phyloP scores from a whole-genome alignment of 1,284 basidiomycete genomes.

The Exsudoporus floridanus region DNA sequence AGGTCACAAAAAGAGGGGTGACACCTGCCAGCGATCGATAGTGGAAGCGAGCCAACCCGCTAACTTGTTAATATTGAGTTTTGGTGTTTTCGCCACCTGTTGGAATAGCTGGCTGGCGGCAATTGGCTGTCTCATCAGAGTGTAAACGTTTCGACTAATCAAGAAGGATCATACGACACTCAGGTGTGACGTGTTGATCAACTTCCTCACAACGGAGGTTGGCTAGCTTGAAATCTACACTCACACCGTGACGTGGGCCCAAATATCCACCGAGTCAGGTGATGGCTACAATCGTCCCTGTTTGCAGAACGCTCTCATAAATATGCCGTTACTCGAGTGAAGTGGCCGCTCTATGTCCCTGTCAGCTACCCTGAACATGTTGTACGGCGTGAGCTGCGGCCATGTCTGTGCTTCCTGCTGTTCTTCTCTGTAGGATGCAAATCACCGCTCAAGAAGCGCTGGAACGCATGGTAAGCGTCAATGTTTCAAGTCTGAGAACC shows the following conservation, averaged over 20 bases:
- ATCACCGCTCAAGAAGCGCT: background rate
- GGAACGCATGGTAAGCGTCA: background rate
- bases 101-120: background rate
- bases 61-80: background rate
- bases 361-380: background rate
- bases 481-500: background rate
- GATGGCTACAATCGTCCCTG: constrained; percentile 12
- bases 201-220: background rate
- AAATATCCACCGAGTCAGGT: constrained; percentile 3
- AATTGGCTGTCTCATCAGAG: background rate
- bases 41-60: too few species aligned
- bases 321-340: background rate
- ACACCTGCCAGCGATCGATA: background rate
- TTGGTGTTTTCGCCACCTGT: background rate
- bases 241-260: constrained; percentile 1
- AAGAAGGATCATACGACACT: background rate
- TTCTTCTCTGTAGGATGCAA: background rate
- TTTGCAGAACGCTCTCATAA: background rate
- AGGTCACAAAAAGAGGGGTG: background rate
- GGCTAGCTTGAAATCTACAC: background rate
- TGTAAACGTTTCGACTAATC: too few species aligned
- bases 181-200: background rate
- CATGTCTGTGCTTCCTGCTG: background rate
- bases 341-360: background rate
- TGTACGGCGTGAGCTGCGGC: background rate